Conservation (phyloP, 1,284 basidiomycete genomes). For the Leccinum ponderosum region DNA sequence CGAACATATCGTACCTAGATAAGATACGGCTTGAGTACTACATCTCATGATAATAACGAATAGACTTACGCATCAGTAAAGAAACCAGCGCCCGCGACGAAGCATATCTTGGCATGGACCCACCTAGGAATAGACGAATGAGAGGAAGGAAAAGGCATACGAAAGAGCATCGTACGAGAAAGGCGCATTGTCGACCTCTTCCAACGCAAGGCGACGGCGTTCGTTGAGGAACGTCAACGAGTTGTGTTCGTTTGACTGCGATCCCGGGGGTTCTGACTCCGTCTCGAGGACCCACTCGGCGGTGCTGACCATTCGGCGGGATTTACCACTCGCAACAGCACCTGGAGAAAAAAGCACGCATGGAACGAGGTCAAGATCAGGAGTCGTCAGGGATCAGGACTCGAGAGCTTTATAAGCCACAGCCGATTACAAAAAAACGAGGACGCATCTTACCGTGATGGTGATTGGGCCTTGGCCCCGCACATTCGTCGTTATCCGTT, state of each 20-base stretch:
- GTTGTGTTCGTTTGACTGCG: not conserved
- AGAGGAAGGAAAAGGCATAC: not conserved
- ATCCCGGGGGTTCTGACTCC: not conserved
- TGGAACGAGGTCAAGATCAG: not conserved
- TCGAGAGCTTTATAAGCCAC: conserved; percentile 16
- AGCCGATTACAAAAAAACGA: conserved; percentile 8
- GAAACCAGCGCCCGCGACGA: conserved; percentile 25
- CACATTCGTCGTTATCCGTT: conserved; percentile 24
- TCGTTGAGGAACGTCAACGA: conserved; percentile 21
- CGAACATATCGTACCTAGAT: conserved; percentile 28
- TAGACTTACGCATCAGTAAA: conserved; percentile 25
- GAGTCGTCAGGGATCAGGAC: not conserved
- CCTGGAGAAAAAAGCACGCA: conserved; percentile 3
- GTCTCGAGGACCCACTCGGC: conserved; percentile 4
- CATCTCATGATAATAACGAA: not conserved
- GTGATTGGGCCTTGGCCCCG: conserved; percentile 17
- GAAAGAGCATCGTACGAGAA: conserved; percentile 21
- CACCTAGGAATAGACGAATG: conserved; percentile 13
- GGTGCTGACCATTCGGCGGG: conserved; percentile 13
- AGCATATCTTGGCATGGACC: conserved; percentile 24
- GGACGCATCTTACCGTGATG: conserved; percentile 2
- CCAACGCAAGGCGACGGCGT: conserved; percentile 18
- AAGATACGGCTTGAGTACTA: not conserved
- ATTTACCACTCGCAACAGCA: not conserved
- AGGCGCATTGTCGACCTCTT: conserved; percentile 18